A percentile compares a stretch with the other conserved stretches of the same genome.
Conservation (phyloP, 257 asterid species). For the Pogostemon cablin region DNA sequence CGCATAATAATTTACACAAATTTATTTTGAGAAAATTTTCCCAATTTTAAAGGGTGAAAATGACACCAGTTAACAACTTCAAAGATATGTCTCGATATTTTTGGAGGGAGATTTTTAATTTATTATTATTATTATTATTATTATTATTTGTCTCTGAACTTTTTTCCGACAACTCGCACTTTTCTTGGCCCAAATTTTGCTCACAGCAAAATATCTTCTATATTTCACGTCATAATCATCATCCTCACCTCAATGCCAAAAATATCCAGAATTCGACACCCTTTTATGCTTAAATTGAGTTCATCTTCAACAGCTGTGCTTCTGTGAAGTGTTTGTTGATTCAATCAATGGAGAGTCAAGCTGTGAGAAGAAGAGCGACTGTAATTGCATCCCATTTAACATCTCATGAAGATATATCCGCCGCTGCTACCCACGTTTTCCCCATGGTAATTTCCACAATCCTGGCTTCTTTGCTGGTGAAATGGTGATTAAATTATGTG, state of each 20-base stretch:
- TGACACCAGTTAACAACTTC: neutral
- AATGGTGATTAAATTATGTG: neutral
- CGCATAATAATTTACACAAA: too few relatives aligned
- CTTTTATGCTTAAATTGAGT: constrained; percentile 30
- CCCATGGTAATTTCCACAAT: constrained; percentile 58
- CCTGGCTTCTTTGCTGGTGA: neutral
- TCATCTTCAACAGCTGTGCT: neutral
- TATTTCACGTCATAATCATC: constrained; percentile 30
- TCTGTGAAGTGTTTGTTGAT: constrained; percentile 4
- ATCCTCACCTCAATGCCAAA: constrained; percentile 26
- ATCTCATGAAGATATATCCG: constrained; percentile 60
- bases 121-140: too few relatives aligned
- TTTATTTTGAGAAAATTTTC: too few relatives aligned
- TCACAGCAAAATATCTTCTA: constrained; percentile 40
- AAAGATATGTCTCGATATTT: constrained; percentile 21
- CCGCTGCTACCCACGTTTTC: constrained; percentile 68
- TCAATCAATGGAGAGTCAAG: constrained; percentile 59
- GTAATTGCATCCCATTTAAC: constrained; percentile 63
- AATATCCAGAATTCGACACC: constrained; percentile 19
- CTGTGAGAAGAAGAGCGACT: constrained; percentile 61
- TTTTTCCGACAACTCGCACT: neutral
- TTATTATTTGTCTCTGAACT: neutral
- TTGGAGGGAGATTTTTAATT: constrained; percentile 32
- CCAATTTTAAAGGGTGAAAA: neutral
- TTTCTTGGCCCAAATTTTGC: constrained; percentile 7